Evolutionary conservation across 2,329 filamentous ascomycete species (phyloP), one percentile per base, ranked within the genome.

Genomic region (Fusarium chaquense): DNA sequence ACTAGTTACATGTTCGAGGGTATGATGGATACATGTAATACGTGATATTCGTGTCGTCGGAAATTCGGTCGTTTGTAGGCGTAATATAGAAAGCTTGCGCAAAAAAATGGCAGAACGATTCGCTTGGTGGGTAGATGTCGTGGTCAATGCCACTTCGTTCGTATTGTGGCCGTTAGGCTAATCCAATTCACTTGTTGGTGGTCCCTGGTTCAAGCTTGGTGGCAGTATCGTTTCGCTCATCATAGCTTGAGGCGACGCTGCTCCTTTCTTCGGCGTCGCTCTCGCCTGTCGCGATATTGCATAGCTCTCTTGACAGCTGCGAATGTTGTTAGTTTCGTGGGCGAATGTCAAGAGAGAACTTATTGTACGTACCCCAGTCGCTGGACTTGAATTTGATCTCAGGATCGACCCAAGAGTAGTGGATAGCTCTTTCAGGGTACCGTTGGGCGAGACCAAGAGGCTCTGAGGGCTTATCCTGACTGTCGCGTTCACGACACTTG

Each of bases 351-450:
- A 6, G 30, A 18, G 35, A 26, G 40, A 38, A 28, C 20, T 20
- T 32, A 41, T n/a, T 41, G 43, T 28, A 82, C 82, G 75, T 75
- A 84, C 83, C 78, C 72, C 82, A 78, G 57, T 80, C 75, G 56
- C 76, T 75, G 10, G 81, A 79, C 38, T 78, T 76, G 45, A 71
- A 62, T 69, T 82, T 82, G 51, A 81, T 67, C 47, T 81, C 78
- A 4, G 74, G 55, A 10, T 80, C 76, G 16, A 85, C 81, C 83
- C 83, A 85, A 6, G 73, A 53, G 69, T 85, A 85, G 36, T 78
- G 75, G 38, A 85, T 76, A 9, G 83, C 83, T 26, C 82, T 78
- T 59, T 85, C 83, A 3, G 84, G 84, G 58, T 82, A 85, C n/a
- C 84, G 78, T 55, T 81, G 80, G 1, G 77, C 79, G 13, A 81